Percentiles rank a stretch among this genome's conserved stretches.
phyloP scores from a whole-genome alignment of 495 filamentous ascomycete species.

The Aspergillus funiculosus region DNA sequence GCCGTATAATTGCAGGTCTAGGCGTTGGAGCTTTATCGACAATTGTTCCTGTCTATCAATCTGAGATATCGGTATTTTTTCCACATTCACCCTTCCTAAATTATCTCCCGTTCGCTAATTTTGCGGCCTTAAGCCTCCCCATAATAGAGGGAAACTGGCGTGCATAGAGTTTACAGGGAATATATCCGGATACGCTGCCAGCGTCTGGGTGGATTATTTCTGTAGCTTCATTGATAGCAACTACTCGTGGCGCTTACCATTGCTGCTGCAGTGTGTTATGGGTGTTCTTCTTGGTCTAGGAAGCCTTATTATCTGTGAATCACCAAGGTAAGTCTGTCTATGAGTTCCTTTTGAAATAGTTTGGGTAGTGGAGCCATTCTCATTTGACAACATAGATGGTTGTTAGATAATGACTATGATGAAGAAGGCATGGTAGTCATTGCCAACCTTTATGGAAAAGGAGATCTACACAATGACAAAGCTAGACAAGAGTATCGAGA shows the following conservation, averaged over 20 bases:
- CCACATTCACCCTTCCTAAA: background rate
- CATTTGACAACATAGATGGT: slow-evolving; percentile 57
- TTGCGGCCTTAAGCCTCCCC: slow-evolving; percentile 58
- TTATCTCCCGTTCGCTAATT: background rate
- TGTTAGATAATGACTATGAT: slow-evolving; percentile 95
- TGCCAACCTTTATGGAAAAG: slow-evolving; percentile 92
- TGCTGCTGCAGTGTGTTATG: slow-evolving; percentile 94
- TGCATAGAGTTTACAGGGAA: slow-evolving; percentile 99
- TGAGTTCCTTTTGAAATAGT: background rate
- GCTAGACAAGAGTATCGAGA: slow-evolving; percentile 93
- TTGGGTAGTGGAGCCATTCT: slow-evolving; percentile 2
- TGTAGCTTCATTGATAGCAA: slow-evolving; percentile 84
- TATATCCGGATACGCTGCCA: slow-evolving; percentile 88
- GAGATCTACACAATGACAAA: slow-evolving; percentile 86
- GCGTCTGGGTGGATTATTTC: slow-evolving; percentile 98
- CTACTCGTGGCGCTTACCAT: slow-evolving; percentile 83
- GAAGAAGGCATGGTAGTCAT: slow-evolving; percentile 98
- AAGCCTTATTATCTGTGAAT: slow-evolving; percentile 91
- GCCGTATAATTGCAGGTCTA: slow-evolving; percentile 84
- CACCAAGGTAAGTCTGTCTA: slow-evolving; percentile 71
- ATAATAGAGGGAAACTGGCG: slow-evolving; percentile 89
- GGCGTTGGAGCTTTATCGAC: slow-evolving; percentile 93
- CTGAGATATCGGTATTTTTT: slow-evolving; percentile 63
- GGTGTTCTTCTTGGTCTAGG: slow-evolving; percentile 76
- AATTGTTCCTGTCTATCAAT: slow-evolving; percentile 97